Evolutionary conservation across 176 grass and related monocot genomes (phyloP).

Genomic region (Canna indica): DNA sequence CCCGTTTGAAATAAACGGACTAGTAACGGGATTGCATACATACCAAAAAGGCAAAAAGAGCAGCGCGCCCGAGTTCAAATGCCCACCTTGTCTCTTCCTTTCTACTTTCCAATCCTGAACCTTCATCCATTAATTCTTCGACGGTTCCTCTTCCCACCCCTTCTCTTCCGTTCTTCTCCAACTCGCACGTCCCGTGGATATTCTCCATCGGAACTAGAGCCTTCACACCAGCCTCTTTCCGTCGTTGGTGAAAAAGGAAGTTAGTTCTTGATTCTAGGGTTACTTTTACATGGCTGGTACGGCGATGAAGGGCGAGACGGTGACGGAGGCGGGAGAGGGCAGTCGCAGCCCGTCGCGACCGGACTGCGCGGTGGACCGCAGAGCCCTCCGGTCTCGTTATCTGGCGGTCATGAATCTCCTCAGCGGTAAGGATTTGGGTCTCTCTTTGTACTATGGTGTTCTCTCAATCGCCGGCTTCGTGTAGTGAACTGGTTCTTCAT

Average conservation of each 20-base stretch:
- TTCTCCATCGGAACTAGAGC: too few relatives aligned
- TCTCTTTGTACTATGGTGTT: neutral
- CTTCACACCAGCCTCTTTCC: too few relatives aligned
- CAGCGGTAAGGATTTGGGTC: neutral
- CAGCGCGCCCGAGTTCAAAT: neutral
- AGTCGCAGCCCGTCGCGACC: neutral
- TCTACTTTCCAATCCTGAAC: neutral
- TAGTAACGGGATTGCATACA: too few relatives aligned
- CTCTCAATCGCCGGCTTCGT: neutral
- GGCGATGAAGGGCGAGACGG: neutral
- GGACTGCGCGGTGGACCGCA: neutral
- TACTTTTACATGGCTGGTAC: neutral
- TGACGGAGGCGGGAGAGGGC: neutral
- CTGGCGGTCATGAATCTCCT: neutral
- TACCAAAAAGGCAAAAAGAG: too few relatives aligned
- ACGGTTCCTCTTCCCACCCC: too few relatives aligned
- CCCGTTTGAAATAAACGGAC: too few relatives aligned
- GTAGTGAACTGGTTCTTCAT: neutral
- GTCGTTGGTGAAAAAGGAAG: too few relatives aligned
- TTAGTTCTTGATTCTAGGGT: neutral
- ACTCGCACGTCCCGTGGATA: too few relatives aligned
- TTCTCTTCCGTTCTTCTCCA: too few relatives aligned
- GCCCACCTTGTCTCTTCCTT: neutral
- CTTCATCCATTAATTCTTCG: too few relatives aligned
- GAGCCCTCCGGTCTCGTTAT: neutral